Conservation (phyloP, 257 asterid genomes). For the Forsythia viridissima region DNA sequence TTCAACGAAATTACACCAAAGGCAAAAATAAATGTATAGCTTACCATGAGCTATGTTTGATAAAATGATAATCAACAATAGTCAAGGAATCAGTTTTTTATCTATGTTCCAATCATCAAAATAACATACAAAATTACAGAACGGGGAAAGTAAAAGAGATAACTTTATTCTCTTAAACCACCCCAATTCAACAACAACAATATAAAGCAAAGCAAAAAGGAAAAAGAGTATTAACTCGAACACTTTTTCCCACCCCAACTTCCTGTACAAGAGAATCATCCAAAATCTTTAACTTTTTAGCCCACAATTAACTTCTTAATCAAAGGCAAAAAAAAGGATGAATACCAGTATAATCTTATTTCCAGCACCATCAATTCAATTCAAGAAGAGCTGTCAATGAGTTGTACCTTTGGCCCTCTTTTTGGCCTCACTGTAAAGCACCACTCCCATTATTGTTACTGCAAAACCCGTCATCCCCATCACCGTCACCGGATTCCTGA, state of each 20-base stretch:
- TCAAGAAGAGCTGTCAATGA: constrained; percentile 52
- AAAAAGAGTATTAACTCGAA: constrained; percentile 27
- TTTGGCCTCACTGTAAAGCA: constrained; percentile 94
- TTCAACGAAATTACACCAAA: background rate
- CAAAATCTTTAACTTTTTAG: constrained; percentile 27
- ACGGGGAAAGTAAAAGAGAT: constrained; percentile 71
- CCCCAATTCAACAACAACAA: constrained; percentile 45
- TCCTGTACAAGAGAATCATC: constrained; percentile 57
- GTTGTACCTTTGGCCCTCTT: constrained; percentile 77
- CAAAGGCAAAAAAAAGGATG: constrained; percentile 12
- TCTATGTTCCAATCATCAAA: constrained; percentile 36
- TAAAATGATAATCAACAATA: constrained; percentile 9
- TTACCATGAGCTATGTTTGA: background rate
- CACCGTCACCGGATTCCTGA: constrained; percentile 87
- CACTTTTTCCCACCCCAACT: constrained; percentile 34
- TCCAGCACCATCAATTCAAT: constrained; percentile 19
- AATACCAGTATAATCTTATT: constrained; percentile 20
- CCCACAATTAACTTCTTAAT: constrained; percentile 34
- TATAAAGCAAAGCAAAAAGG: constrained; percentile 38
- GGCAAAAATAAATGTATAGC: no score
- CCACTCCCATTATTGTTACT: constrained; percentile 88
- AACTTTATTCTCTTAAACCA: constrained; percentile 62
- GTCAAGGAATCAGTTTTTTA: constrained; percentile 45
- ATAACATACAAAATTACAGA: constrained; percentile 37
- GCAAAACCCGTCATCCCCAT: constrained; percentile 95